Base-by-base conservation (phyloP, 345 rosid species). In the Adansonia digitata region DNA sequence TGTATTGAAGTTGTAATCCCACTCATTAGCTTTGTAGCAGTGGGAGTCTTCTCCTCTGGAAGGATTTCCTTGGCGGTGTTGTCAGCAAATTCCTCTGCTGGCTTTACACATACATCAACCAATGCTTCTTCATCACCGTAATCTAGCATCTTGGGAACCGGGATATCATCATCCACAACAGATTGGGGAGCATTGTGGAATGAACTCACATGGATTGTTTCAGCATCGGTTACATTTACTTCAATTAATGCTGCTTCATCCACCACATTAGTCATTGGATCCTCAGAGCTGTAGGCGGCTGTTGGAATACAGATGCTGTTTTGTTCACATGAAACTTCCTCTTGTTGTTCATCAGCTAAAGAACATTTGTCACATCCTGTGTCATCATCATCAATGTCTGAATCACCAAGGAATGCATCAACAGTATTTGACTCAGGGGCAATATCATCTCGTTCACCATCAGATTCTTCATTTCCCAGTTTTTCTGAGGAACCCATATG, bases 61-160 rank as follows among this genome's bases (percentile, higher is more conserved):
- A n/a, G n/a, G n/a, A n/a, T n/a, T n/a, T n/a, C n/a, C n/a, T n/a
- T n/a, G n/a, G n/a, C n/a, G n/a, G n/a, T n/a, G n/a, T n/a, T n/a
- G n/a, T n/a, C n/a, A n/a, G 20, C 64, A 57, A 55, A 69, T 46
- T 82, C 78, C 66, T 72, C 80, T 12, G 53, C 72, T 43, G 77
- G 52, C 64, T 65, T 64, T 34, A 75, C 65, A 12, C 48, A 4
- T 22, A 57, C 48, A n/a, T 81, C 67, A 46, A 71, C 43, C 55
- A 60, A 53, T 72, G 62, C 42, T 27, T 67, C 80, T 22, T 15
- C 26, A 26, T 62, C 39, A 59, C 20, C 18, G 55, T 40, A 26
- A n/a, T 37, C 31, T 40, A 27, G 42, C 26, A 39, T 39, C 74
- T 71, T 8, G 22, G 24, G 12, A 62, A 2, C 15, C 31, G 52